Evolutionary conservation across 768 basidiomycete genomes (phyloP), one percentile per base, ranked within the genome.

Genomic region (Dictyophora rubrovolvata): DNA sequence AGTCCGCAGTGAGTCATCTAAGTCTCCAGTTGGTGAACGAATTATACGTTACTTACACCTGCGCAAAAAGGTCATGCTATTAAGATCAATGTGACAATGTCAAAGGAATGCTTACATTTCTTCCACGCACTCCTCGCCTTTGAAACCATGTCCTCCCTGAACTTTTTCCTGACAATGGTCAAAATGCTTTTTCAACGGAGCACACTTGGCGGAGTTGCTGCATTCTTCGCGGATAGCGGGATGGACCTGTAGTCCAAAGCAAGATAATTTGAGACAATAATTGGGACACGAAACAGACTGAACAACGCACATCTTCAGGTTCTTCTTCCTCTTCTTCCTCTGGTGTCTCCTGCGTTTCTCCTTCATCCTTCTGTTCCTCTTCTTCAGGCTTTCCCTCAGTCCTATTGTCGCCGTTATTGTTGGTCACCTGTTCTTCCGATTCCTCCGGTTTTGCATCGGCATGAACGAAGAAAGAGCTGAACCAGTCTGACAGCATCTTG

Each of bases 121-220:
- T 73, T 93, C 89, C 37, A 93, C 87, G 68, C 92, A 95, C 69
- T 94, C 92, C 77, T 95, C 93, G 63, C 84, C 84, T 69, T 89
- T 85, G 81, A 80, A 91, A 42, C 91, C 93, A 66, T 93, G 68
- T 23, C 93, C 93, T 33, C 76, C 77, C 60, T 82, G 72, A 51
- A 96, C 85, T 74, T 91, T 93, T 72, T 93, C 88, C 69, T 89
- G 81, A 72, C 93, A 95, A 68, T 93, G 89, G 60, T 86, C 80
- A 71, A 94, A 95, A 74, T 95, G 93, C 67, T 87, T 82, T 42
- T 85, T 76, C 58, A 85, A 70, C 37, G 82, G 72, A 42, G 79
- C 80, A 64, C 93, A 94, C 63, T 85, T 81, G 2, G 78, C 65
- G 34, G 81, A 73, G 62, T 78, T 70, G 67, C 86, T 77, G 72